phyloP scores from a whole-genome alignment of 148 eudicot species.

The Selenicereus undatus region DNA sequence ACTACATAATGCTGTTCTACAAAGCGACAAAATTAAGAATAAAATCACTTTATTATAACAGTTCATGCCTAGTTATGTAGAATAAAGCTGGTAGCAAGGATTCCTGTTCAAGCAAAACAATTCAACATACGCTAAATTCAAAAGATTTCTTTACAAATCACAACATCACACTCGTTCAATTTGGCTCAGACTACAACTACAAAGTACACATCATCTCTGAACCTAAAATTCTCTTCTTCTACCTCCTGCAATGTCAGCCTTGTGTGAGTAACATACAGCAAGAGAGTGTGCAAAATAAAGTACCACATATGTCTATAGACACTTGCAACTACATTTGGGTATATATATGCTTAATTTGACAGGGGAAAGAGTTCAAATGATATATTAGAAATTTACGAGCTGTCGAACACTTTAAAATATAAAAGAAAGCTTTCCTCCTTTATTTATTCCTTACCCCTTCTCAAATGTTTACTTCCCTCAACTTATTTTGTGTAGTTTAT shows the following conservation, averaged over 20 bases:
- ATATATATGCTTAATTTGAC: neutral
- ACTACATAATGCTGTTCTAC: neutral
- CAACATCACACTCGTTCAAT: neutral
- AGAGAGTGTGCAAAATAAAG: neutral
- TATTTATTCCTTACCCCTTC: too few relatives aligned
- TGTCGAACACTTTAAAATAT: too few relatives aligned
- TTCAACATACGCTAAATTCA: neutral
- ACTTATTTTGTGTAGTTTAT: too few relatives aligned
- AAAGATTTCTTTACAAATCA: neutral
- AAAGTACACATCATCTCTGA: too few relatives aligned
- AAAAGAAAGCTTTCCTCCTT: too few relatives aligned
- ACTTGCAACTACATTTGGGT: neutral
- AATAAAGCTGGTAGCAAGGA: neutral
- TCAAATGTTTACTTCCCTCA: too few relatives aligned
- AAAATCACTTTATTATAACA: neutral
- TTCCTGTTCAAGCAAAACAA: neutral
- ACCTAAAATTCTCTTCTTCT: neutral
- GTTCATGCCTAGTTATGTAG: too few relatives aligned
- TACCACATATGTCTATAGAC: neutral
- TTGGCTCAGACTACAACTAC: neutral
- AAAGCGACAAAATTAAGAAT: neutral
- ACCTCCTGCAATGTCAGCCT: neutral
- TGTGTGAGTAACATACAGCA: neutral
- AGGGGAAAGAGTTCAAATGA: too few relatives aligned
- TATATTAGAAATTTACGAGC: too few relatives aligned